Conservation (phyloP, 192 early-diverging fungal species). For the Endogone sp. region DNA sequence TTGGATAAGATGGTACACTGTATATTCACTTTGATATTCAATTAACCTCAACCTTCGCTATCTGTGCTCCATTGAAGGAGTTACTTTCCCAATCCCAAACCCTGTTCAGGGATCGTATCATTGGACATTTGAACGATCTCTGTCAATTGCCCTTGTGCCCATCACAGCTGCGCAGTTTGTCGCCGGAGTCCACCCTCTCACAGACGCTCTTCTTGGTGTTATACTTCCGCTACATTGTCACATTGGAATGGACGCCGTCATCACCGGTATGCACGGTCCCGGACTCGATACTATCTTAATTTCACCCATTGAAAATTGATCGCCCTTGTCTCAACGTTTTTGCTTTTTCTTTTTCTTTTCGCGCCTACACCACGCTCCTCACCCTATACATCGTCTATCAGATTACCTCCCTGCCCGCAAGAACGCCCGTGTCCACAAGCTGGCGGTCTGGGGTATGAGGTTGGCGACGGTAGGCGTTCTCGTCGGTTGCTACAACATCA, state of each 20-base stretch:
- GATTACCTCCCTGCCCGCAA: conserved; percentile 84
- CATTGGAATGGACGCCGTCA: conserved; percentile 76
- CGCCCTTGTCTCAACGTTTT: no score
- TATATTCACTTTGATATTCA: neutral
- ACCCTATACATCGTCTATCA: conserved; percentile 34
- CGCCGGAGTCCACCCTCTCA: conserved; percentile 78
- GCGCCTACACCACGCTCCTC: no score
- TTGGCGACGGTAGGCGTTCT: conserved; percentile 64
- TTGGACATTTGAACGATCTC: conserved; percentile 91
- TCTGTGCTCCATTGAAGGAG: neutral
- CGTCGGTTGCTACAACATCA: conserved; percentile 91
- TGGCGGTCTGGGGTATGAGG: conserved; percentile 62
- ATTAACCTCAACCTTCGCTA: no score
- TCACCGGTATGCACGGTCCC: conserved; percentile 34
- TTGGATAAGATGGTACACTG: neutral
- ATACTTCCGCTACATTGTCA: conserved; percentile 89
- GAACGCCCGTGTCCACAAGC: conserved; percentile 56
- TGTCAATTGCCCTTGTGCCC: conserved; percentile 73
- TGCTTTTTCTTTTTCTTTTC: no score
- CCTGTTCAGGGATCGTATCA: conserved; percentile 90
- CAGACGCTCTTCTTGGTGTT: conserved; percentile 87
- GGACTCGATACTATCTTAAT: neutral
- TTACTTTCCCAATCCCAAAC: conserved; percentile 37
- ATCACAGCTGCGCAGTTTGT: conserved; percentile 69
- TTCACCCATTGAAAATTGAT: neutral